A percentile compares a stretch with the other conserved stretches of the same genome.
phyloP scores from a whole-genome alignment of 768 basidiomycete species.

The Lactarius sanguifluus region DNA sequence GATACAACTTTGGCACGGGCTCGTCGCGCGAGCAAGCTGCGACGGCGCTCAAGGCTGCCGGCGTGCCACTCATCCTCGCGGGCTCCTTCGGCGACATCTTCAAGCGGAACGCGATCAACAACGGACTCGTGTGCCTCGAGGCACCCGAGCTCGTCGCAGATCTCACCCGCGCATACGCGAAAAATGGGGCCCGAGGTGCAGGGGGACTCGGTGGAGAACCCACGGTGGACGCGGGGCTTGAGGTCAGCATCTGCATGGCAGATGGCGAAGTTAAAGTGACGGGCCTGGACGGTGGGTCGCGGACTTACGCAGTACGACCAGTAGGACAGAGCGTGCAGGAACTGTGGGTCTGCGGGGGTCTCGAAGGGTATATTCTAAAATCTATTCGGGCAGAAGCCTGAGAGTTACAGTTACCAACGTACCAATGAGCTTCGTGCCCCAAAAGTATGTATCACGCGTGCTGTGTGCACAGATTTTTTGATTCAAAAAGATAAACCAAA shows the following conservation, averaged over 20 bases:
- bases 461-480: background rate
- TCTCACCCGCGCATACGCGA: conserved; percentile 72
- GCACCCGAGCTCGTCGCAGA: conserved; percentile 86
- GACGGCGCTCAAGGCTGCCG: conserved; percentile 92
- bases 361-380: conserved; percentile 90
- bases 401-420: background rate
- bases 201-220: conserved; percentile 82
- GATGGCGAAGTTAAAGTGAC: conserved; percentile 66
- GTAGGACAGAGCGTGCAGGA: conserved; percentile 96
- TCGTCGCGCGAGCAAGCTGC: conserved; percentile 98
- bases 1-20: conserved; percentile 98
- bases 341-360: conserved; percentile 91
- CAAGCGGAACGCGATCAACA: conserved; percentile 99
- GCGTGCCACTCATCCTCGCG: conserved; percentile 90
- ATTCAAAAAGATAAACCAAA: background rate
- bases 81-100: conserved; percentile 99
- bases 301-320: conserved; percentile 64
- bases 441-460: background rate
- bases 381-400: conserved; percentile 46
- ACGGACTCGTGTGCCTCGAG: conserved; percentile 93
- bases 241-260: conserved; percentile 63
- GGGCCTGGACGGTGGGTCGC: conserved; percentile 42
- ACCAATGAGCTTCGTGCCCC: background rate
- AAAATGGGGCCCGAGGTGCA: conserved; percentile 69
- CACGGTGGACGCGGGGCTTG: conserved; percentile 74